phyloP scores from a whole-genome alignment of 495 filamentous ascomycete species.

The Penicillium chermesinum region DNA sequence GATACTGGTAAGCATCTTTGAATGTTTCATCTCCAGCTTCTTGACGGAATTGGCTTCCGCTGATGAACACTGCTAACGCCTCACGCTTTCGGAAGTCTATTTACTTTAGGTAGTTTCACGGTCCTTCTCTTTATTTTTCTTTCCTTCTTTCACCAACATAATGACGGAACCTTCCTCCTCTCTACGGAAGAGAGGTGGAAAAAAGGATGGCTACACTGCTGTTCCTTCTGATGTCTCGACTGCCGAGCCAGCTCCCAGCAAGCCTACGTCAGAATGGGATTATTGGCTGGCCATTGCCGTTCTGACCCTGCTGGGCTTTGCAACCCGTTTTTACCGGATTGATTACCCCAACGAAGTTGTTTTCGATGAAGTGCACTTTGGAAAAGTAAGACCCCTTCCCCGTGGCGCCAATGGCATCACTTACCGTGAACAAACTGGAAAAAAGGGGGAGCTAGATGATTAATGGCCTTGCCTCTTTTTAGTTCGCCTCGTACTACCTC shows the following conservation, averaged over 20 bases:
- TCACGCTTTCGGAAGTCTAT: slow-evolving; percentile 22
- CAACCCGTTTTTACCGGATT: slow-evolving; percentile 92
- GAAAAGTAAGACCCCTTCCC: slow-evolving; percentile 64
- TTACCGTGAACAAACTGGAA: slow-evolving; percentile 1
- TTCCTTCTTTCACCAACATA: slow-evolving; percentile 17
- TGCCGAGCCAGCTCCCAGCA: slow-evolving; percentile 19
- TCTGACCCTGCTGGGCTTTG: slow-evolving; percentile 78
- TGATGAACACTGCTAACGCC: slow-evolving; percentile 7
- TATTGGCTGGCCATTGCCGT: slow-evolving; percentile 76
- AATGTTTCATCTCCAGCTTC: not conserved
- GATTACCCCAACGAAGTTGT: slow-evolving; percentile 93
- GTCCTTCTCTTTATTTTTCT: slow-evolving; percentile 26
- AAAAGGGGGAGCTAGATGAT: slow-evolving; percentile 8
- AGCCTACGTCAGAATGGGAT: slow-evolving; percentile 61
- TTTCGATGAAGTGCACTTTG: slow-evolving; percentile 99
- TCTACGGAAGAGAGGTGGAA: slow-evolving; percentile 49
- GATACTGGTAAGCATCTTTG: slow-evolving; percentile 21
- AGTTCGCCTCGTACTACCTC: slow-evolving; percentile 97
- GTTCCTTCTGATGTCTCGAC: slow-evolving; percentile 25
- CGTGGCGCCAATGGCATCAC: not conserved
- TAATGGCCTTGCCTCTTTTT: slow-evolving; percentile 16
- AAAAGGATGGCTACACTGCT: slow-evolving; percentile 35
- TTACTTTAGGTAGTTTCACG: slow-evolving; percentile 34
- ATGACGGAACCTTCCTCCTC: slow-evolving; percentile 41
- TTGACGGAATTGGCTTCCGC: not conserved